Evolutionary conservation across 2,329 filamentous ascomycete species (phyloP).

Genomic region (Ascochyta koolunga): DNA sequence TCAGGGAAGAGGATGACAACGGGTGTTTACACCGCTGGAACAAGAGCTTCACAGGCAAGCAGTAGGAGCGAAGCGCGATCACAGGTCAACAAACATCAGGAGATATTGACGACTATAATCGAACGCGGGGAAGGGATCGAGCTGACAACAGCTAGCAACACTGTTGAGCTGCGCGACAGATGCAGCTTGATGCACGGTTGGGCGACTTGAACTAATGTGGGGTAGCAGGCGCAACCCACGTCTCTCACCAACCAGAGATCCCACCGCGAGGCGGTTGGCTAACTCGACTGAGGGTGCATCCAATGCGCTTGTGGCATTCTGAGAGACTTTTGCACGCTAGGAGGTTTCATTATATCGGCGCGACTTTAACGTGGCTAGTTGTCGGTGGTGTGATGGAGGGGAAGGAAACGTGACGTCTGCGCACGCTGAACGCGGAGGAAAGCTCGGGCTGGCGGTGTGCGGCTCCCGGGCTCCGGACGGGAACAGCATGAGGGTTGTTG

Average conservation of each 20-base stretch:
- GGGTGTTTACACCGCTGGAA: conserved; percentile 8
- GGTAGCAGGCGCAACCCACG: conserved; percentile 25
- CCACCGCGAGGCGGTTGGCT: conserved; percentile 12
- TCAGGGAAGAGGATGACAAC: conserved; percentile 12
- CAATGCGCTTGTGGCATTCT: conserved; percentile 26
- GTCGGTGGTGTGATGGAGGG: conserved; percentile 18
- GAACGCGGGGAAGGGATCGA: conserved; percentile 20
- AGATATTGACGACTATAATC: conserved; percentile 13
- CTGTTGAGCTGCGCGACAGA: conserved; percentile 30
- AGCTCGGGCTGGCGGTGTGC: conserved; percentile 12
- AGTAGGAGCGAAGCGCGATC: conserved; percentile 9
- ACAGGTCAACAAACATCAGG: conserved; percentile 13
- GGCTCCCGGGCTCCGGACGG: conserved; percentile 11
- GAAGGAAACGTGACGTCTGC: conserved; percentile 20
- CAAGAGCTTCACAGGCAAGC: conserved; percentile 6
- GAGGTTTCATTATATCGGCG: conserved; percentile 17
- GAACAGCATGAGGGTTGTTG: background rate
- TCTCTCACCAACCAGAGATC: conserved; percentile 9
- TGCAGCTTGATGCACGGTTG: conserved; percentile 27
- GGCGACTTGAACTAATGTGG: conserved; percentile 28
- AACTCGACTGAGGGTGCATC: conserved; percentile 16
- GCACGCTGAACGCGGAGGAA: conserved; percentile 10
- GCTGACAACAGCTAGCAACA: conserved; percentile 24
- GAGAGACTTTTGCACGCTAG: conserved; percentile 12
- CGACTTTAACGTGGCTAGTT: conserved; percentile 16